Base-by-base conservation (phyloP, 164 flowering plant genomes). In the Buxus sempervirens region DNA sequence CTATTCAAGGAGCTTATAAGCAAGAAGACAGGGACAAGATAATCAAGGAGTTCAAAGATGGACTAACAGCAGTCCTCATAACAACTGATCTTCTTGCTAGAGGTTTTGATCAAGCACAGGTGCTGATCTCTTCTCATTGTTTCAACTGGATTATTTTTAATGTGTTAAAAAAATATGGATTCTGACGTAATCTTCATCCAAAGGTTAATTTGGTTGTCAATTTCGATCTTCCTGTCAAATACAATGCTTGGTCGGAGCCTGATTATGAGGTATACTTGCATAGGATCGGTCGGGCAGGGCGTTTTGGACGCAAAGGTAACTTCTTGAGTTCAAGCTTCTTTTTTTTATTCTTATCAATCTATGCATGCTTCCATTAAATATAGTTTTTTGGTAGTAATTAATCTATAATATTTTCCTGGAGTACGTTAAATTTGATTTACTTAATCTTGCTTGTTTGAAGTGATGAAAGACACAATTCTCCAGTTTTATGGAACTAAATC, bases 71-170 rank as follows among this genome's bases (percentile, higher is more conserved):
- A 72, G 98, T 95, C 61, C 96, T 92, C 42, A 90, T 95, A 61
- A 84, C 98, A 54, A 95, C 99, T 32, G 99, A 95, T 79, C 73
- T 95, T 23, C 97, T 95, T 63, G 91, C 99, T 48, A 85, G 99
- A 53, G 99, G 99, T 9, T 95, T 95, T 77, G 99, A 95, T 72
- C 99, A 95, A 68, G 79, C 88, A 55, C 90, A 89, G 97, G 99
- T 90, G 55, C 25, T 53, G 55, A 42, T 66, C 53, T 58, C 55
- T 66, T 27, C 3, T 10, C 0, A 15, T 71, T 41, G 42, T 36
- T 25, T 51, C 24, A 59, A n/a, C n/a, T n/a, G 15, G 18, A 19
- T 70, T 65, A 0, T 58, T 49, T 26, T 70, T 21, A 58, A 1
- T 63, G 59, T 15, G 28, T 70, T 49, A n/a, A 58, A 14, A 41